phyloP scores from a whole-genome alignment of 2,329 filamentous ascomycete genomes.

The Acrodontium crateriforme region DNA sequence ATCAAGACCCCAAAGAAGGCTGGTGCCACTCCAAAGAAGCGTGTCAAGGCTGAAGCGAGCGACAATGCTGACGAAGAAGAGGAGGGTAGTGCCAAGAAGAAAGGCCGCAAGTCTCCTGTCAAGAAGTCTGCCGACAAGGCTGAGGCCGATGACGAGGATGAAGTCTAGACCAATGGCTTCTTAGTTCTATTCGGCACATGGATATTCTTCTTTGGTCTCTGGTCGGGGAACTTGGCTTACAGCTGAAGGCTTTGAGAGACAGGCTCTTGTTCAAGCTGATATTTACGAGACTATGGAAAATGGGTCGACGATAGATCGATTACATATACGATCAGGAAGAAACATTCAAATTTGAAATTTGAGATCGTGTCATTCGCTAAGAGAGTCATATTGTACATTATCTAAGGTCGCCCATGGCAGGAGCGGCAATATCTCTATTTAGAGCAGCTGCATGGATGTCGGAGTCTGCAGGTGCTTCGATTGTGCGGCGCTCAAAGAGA shows the following conservation, averaged over 20 bases:
- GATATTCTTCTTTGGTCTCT: too few relatives aligned
- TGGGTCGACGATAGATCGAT: too few relatives aligned
- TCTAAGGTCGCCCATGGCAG: conserved; percentile 15
- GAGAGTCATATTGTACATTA: conserved; percentile 1
- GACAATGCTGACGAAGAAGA: conserved; percentile 10
- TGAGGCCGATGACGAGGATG: conserved; percentile 1
- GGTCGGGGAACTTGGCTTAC: too few relatives aligned
- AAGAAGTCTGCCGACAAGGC: conserved; percentile 10
- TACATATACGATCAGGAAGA: too few relatives aligned
- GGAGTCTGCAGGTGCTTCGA: conserved; percentile 8
- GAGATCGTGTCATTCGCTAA: neutral
- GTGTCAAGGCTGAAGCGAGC: conserved; percentile 13
- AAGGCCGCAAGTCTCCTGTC: conserved; percentile 8
- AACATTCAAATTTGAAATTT: too few relatives aligned
- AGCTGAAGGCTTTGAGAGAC: too few relatives aligned
- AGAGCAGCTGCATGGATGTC: conserved; percentile 19
- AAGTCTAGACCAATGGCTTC: too few relatives aligned
- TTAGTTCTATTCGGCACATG: too few relatives aligned
- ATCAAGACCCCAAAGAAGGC: conserved; percentile 9
- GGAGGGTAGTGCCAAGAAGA: conserved; percentile 6
- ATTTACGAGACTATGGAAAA: too few relatives aligned
- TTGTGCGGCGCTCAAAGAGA: conserved; percentile 49
- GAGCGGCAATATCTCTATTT: conserved; percentile 16
- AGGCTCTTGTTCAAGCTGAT: too few relatives aligned
- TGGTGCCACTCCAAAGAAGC: conserved; percentile 15